These are phyloP conservation scores for Tetrahymena borealis DNA, from an alignment of 73 alveolate genomes.

Conservation along the genomic window DNA sequence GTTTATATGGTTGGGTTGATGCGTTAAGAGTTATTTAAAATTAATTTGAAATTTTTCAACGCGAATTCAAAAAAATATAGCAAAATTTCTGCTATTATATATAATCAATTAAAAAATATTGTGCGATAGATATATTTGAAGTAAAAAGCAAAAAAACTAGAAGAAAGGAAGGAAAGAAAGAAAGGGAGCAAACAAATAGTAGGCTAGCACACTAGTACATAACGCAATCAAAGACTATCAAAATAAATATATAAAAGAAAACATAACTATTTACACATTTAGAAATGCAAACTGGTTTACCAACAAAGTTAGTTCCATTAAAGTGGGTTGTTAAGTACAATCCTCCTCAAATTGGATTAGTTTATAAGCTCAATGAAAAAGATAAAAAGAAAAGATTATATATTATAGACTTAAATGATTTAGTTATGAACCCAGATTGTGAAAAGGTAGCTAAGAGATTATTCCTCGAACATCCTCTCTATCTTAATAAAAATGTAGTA, in stretches of 20 bases:
- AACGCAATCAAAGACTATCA: too few relatives aligned
- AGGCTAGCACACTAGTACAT: too few relatives aligned
- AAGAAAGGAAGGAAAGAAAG: neutral
- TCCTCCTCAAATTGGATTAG: slow-evolving; percentile 32
- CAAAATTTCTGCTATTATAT: neutral
- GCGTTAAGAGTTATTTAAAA: neutral
- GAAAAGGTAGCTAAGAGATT: neutral
- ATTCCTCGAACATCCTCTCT: neutral
- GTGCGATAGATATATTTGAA: neutral
- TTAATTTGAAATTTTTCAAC: neutral
- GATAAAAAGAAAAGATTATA: slow-evolving; percentile 34
- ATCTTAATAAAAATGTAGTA: neutral
- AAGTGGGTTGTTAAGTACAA: slow-evolving; percentile 41
- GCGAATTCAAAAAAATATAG: neutral
- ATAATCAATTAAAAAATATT: neutral
- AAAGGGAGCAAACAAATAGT: neutral
- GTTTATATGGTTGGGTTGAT: neutral
- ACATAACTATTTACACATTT: neutral
- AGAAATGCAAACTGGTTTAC: neutral
- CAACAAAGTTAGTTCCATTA: slow-evolving; percentile 20
- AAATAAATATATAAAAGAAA: neutral
- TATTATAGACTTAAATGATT: slow-evolving; percentile 17
- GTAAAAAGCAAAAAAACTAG: neutral
- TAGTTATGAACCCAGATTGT: neutral
- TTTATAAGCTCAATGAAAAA: slow-evolving; percentile 19